Conservation (phyloP, 192 early-diverging fungal genomes). For the Coemansia sp. region DNA sequence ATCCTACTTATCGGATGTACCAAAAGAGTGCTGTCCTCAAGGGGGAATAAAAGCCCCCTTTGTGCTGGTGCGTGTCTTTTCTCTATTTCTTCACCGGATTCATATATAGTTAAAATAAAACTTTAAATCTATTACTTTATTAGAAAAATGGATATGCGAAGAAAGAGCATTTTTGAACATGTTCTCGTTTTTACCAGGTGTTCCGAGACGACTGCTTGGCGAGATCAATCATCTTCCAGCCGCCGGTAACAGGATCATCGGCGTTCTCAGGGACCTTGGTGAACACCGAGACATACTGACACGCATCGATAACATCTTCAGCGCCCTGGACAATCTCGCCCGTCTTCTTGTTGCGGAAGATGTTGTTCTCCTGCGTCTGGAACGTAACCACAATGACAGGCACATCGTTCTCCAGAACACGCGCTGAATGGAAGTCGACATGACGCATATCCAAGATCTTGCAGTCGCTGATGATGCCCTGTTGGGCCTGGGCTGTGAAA, state of each 20-base stretch:
- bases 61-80: too few species aligned
- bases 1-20: neutral
- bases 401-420: conserved; percentile 90
- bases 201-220: conserved; percentile 67
- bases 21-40: neutral
- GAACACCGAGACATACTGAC: conserved; percentile 85
- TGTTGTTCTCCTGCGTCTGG: conserved; percentile 89
- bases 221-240: conserved; percentile 92
- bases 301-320: conserved; percentile 86
- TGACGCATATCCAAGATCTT: conserved; percentile 90
- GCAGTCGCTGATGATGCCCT: conserved; percentile 91
- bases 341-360: conserved; percentile 85
- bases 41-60: too few species aligned
- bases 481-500: conserved; percentile 78
- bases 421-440: conserved; percentile 86
- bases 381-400: conserved; percentile 89
- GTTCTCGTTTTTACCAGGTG: conserved; percentile 38
- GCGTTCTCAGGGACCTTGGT: conserved; percentile 82
- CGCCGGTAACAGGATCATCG: conserved; percentile 78
- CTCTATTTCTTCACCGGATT: neutral
- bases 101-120: conserved; percentile 1
- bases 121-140: conserved; percentile 8
- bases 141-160: conserved; percentile 2
- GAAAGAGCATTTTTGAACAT: conserved; percentile 4
- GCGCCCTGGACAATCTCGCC: conserved; percentile 84